These are phyloP conservation scores for Erodium moschatum DNA, from an alignment of 441 rosid genomes.

Conservation along the genomic window DNA sequence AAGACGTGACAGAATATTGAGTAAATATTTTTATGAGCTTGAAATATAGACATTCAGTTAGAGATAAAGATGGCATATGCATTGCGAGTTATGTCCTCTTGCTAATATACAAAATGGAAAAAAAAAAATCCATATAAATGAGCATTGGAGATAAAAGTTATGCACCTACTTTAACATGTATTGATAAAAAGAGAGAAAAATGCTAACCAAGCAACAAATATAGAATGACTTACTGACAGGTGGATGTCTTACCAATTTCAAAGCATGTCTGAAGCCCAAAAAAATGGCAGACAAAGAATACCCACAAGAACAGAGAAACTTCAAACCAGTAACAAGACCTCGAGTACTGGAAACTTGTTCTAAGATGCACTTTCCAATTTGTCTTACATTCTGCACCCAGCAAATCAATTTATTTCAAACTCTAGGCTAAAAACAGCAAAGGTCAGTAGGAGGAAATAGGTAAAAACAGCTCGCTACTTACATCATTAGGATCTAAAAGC, in stretches of 20 bases:
- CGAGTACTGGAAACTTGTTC: constrained; percentile 78
- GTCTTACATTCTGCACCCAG: constrained; percentile 71
- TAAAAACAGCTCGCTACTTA: constrained; percentile 24
- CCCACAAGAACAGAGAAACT: constrained; percentile 66
- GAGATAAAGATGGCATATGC: too few species aligned
- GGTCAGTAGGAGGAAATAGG: constrained; percentile 11
- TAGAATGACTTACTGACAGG: neutral
- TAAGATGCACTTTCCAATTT: constrained; percentile 76
- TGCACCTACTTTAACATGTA: constrained; percentile 2
- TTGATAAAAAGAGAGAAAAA: neutral
- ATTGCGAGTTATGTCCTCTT: neutral
- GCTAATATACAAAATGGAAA: neutral
- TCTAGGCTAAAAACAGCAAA: constrained; percentile 15
- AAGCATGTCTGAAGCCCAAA: constrained; percentile 72
- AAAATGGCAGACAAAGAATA: constrained; percentile 52
- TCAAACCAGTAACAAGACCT: constrained; percentile 78
- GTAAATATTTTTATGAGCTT: neutral
- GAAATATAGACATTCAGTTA: neutral
- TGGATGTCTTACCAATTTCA: constrained; percentile 45
- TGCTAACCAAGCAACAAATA: neutral
- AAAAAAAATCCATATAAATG: neutral
- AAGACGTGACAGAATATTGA: neutral
- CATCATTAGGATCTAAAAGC: constrained; percentile 92
- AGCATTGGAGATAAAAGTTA: neutral
- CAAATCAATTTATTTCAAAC: constrained; percentile 19